Percentiles rank a stretch among this genome's conserved stretches.
Evolutionary conservation across 306 rosid genomes (phyloP).

Genomic region (Adenanthera pavonina): DNA sequence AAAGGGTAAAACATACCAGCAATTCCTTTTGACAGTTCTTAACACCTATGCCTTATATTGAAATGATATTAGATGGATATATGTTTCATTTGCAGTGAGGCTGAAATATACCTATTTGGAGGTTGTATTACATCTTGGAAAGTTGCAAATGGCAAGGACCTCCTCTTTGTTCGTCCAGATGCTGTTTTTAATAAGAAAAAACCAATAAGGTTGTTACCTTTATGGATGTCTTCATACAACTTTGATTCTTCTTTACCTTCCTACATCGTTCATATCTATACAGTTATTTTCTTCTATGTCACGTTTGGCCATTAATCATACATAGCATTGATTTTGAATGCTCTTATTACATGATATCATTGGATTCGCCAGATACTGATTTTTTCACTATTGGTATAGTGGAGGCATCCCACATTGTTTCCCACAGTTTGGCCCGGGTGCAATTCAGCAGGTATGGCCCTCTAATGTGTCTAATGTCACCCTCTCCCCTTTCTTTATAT

Average conservation of each 20-base stretch:
- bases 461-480: not conserved
- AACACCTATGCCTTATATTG: not conserved
- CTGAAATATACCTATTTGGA: constrained; percentile 82
- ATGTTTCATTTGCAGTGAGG: constrained; percentile 63
- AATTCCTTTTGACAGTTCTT: not conserved
- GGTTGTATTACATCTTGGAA: constrained; percentile 93
- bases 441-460: constrained; percentile 77
- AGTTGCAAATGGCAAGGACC: constrained; percentile 74
- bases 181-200: constrained; percentile 87
- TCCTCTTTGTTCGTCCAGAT: constrained; percentile 92
- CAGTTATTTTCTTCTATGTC: not conserved
- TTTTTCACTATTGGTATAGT: constrained; percentile 55
- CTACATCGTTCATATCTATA: not conserved
- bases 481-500: not conserved
- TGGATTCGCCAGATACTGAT: constrained; percentile 45
- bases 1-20: not conserved
- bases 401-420: constrained; percentile 98
- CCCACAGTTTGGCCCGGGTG: constrained; percentile 99
- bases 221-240: not conserved
- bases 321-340: constrained; percentile 24
- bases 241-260: not conserved
- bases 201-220: constrained; percentile 76
- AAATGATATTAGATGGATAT: not conserved
- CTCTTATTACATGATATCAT: not conserved
- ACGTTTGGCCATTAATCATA: not conserved